Evolutionary conservation across 768 basidiomycete genomes (phyloP).

Genomic region (Lepiota brunneoincarnata): DNA sequence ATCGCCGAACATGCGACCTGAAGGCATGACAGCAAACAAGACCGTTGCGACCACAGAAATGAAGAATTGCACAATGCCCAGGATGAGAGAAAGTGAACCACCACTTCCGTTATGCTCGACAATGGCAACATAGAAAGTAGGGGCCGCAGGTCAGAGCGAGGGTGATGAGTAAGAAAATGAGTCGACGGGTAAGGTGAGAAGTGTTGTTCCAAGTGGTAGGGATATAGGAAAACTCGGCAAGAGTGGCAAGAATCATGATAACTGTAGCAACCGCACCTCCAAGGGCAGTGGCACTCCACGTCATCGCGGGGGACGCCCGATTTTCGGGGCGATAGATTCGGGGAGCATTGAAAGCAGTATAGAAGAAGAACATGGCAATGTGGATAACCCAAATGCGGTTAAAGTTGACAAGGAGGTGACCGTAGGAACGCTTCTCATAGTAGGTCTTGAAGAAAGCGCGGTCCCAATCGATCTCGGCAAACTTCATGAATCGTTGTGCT

Average conservation of each 20-base stretch:
- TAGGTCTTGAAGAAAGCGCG: conserved; percentile 99
- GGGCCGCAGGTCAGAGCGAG: conserved; percentile 91
- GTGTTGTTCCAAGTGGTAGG: conserved; percentile 99
- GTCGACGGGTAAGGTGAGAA: conserved; percentile 88
- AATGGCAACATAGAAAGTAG: conserved; percentile 90
- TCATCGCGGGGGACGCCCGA: conserved; percentile 69
- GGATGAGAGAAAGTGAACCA: conserved; percentile 80
- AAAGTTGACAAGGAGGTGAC: conserved; percentile 98
- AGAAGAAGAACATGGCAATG: conserved; percentile 92
- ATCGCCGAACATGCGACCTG: conserved; percentile 98
- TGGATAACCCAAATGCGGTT: conserved; percentile 99
- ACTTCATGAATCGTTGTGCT: conserved; percentile 93
- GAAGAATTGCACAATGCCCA: conserved; percentile 96
- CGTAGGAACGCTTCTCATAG: conserved; percentile 94
- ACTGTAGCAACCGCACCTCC: conserved; percentile 94
- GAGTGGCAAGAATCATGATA: conserved; percentile 94
- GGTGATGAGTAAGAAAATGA: conserved; percentile 87
- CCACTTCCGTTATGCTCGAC: conserved; percentile 61
- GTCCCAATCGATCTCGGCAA: conserved; percentile 96
- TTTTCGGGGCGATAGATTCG: conserved; percentile 68
- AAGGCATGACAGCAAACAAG: conserved; percentile 89
- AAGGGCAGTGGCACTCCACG: conserved; percentile 91
- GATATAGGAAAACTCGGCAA: conserved; percentile 96
- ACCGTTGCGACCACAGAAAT: conserved; percentile 85
- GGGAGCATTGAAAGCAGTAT: conserved; percentile 93